A percentile compares a stretch with the other conserved stretches of the same genome.
Conservation (phyloP, 2,329 filamentous ascomycete species). For the Curvularia eragrostidis region DNA sequence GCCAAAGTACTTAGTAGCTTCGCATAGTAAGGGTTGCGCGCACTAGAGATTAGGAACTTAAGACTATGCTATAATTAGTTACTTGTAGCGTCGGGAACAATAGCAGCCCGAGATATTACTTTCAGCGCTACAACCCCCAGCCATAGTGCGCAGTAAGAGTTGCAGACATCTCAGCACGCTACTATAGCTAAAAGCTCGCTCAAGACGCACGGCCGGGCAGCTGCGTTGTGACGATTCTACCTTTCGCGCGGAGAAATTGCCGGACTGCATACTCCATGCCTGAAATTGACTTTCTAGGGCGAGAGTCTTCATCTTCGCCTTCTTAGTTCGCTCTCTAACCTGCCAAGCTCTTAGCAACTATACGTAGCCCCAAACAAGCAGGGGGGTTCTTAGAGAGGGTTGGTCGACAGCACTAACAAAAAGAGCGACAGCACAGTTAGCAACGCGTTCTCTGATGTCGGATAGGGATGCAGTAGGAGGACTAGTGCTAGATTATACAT, state of each 20-base stretch:
- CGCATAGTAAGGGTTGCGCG: not conserved
- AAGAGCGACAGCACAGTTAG: not conserved
- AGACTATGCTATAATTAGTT: not conserved
- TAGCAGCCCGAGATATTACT: not conserved
- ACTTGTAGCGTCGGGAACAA: not conserved
- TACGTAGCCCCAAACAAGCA: not conserved
- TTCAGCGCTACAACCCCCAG: not conserved
- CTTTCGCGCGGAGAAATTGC: not conserved
- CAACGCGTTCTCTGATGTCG: not conserved
- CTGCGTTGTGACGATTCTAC: not conserved
- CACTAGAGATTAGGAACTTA: not conserved
- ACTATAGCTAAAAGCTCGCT: constrained; percentile 1
- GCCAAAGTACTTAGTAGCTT: not conserved
- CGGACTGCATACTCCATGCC: not conserved
- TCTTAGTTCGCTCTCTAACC: not conserved
- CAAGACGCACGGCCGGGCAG: not conserved
- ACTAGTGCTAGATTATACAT: not conserved
- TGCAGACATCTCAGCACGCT: constrained; percentile 6
- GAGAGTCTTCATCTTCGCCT: not conserved
- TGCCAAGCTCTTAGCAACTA: not conserved
- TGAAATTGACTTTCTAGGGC: not conserved
- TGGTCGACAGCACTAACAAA: not conserved
- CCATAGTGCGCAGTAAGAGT: constrained; percentile 3
- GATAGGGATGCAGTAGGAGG: not conserved
- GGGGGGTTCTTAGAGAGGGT: constrained; percentile 1